These are phyloP conservation scores for Ustilago sp. DNA, from an alignment of 1,284 basidiomycete species.

Conservation along the genomic window DNA sequence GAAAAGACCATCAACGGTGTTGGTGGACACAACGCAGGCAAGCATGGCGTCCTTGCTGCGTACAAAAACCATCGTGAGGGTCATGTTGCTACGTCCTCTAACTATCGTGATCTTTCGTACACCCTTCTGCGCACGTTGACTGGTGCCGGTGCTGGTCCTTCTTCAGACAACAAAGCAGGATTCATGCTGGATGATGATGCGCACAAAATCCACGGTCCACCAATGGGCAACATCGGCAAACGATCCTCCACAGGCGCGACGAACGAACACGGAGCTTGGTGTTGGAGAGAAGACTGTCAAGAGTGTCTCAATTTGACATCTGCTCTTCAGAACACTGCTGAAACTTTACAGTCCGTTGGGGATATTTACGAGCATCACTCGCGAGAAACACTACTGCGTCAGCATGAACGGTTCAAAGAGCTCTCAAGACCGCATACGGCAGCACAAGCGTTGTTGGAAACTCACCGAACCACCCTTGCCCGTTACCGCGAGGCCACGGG, in stretches of 20 bases:
- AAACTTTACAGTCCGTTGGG: conserved; percentile 79
- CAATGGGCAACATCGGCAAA: conserved; percentile 71
- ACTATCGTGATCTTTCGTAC: conserved; percentile 56
- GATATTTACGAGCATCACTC: conserved; percentile 84
- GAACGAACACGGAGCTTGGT: conserved; percentile 83
- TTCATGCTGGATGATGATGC: conserved; percentile 71
- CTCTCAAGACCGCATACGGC: conserved; percentile 79
- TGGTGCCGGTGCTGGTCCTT: conserved; percentile 40
- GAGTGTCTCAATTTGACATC: conserved; percentile 82
- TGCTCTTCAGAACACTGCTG: conserved; percentile 80
- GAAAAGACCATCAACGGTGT: conserved; percentile 55
- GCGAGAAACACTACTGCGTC: conserved; percentile 76
- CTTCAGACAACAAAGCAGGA: neutral
- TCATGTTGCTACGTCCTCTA: conserved; percentile 26
- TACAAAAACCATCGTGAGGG: conserved; percentile 39
- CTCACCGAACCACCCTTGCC: conserved; percentile 73
- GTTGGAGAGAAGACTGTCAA: conserved; percentile 82
- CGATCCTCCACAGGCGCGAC: conserved; percentile 71
- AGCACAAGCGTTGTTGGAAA: conserved; percentile 79
- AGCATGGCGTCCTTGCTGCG: conserved; percentile 44
- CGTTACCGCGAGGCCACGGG: conserved; percentile 71
- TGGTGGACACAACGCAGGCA: conserved; percentile 37
- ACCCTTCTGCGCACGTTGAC: conserved; percentile 54
- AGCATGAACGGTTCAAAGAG: conserved; percentile 80
- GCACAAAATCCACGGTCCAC: conserved; percentile 69